These are phyloP conservation scores for Starmerella riodocensis DNA, from an alignment of 805 yeast species.

Conservation along the genomic window DNA sequence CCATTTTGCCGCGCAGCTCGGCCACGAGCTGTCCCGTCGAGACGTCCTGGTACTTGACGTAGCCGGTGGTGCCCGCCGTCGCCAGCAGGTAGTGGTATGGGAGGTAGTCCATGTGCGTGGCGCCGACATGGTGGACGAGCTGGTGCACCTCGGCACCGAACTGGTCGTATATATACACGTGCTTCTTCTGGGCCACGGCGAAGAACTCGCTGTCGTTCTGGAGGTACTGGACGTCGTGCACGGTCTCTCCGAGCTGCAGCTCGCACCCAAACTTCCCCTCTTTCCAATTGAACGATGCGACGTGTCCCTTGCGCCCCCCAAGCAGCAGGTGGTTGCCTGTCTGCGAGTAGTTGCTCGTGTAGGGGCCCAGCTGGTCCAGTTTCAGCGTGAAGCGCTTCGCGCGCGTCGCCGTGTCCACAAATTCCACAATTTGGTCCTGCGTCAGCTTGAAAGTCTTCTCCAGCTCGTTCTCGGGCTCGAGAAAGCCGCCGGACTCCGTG, in stretches of 20 bases:
- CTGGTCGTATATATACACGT: conserved; percentile 81
- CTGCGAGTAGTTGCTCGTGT: conserved; percentile 60
- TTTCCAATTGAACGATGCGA: conserved; percentile 94
- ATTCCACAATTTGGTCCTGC: conserved; percentile 63
- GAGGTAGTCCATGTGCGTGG: conserved; percentile 67
- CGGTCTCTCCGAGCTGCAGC: conserved; percentile 74
- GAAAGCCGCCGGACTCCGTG: conserved; percentile 70
- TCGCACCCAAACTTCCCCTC: conserved; percentile 72
- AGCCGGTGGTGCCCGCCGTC: conserved; percentile 82
- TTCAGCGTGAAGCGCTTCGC: conserved; percentile 60
- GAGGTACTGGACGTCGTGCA: conserved; percentile 75
- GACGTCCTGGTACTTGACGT: conserved; percentile 83
- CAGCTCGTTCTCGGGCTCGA: conserved; percentile 87
- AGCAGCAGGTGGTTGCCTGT: conserved; percentile 77
- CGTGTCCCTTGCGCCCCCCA: conserved; percentile 87
- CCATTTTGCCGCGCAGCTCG: conserved; percentile 74
- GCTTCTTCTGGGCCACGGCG: conserved; percentile 94
- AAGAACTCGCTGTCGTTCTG: conserved; percentile 77
- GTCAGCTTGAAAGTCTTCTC: conserved; percentile 78
- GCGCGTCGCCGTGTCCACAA: conserved; percentile 65
- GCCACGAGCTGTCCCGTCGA: conserved; percentile 80
- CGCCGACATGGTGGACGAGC: conserved; percentile 78
- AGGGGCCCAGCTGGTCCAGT: conserved; percentile 75
- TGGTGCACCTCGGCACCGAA: conserved; percentile 87
- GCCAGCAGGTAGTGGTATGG: conserved; percentile 85